phyloP scores from a whole-genome alignment of 2,329 filamentous ascomycete species.

The Nemania diffusa region DNA sequence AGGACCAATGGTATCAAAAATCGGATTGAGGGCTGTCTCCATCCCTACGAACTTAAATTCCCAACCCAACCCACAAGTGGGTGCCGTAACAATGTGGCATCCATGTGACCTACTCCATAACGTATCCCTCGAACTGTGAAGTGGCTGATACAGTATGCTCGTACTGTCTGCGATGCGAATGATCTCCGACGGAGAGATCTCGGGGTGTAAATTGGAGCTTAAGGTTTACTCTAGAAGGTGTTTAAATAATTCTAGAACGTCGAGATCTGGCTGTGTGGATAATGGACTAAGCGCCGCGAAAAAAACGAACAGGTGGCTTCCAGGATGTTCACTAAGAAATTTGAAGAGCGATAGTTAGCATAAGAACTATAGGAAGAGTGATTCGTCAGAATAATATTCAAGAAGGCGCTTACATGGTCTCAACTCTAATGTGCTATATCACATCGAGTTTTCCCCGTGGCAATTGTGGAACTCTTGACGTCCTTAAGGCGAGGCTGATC shows the following conservation, averaged over 20 bases:
- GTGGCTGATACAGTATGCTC: conserved; percentile 13
- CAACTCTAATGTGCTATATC: conserved; percentile 15
- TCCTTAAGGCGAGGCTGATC: neutral
- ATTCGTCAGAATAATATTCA: neutral
- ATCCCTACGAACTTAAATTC: neutral
- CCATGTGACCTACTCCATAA: conserved; percentile 7
- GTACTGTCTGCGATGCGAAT: conserved; percentile 9
- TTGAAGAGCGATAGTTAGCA: neutral
- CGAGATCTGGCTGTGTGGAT: neutral
- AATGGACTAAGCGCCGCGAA: neutral
- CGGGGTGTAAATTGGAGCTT: neutral
- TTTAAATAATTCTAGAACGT: conserved; percentile 13
- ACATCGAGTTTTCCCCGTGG: neutral
- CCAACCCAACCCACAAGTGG: neutral
- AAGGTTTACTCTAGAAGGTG: conserved; percentile 30
- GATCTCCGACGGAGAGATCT: conserved; percentile 4
- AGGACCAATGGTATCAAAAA: neutral
- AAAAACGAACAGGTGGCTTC: neutral
- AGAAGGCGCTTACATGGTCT: neutral
- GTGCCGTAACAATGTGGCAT: neutral
- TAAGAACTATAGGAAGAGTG: neutral
- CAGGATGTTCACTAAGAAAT: neutral
- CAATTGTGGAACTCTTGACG: neutral
- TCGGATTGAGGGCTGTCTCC: neutral
- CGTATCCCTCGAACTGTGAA: neutral